Evolutionary conservation across 73 alveolate genomes (phyloP), one percentile per base, ranked within the genome.

Genomic region (Paramecium primaurelia): DNA sequence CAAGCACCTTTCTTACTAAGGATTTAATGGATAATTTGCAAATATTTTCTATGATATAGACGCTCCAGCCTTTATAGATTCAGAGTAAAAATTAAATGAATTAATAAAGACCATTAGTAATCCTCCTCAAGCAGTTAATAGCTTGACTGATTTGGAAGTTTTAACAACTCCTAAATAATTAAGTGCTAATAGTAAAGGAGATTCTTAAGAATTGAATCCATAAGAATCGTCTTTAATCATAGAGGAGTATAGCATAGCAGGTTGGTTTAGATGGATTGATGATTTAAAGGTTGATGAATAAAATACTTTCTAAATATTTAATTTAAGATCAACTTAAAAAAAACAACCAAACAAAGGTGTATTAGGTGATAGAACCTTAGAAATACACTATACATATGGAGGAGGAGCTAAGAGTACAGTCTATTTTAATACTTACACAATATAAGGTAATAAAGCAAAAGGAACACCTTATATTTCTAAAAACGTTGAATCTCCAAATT

Each of bases 241-340:
- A 10, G 91, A 80, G 30, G 91, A 80, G 58, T 80, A 80, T 47
- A 28, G 64, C 8, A 44, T 80, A 12, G 54, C 91, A 45, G 91
- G 91, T 3, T 80, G 91, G 91, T 80, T 80, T 22, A 80, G 91
- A 18, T 80, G 91, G 91, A 22, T 80, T n/a, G 91, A 80, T 44
- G 91, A 80, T 80, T 26, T 80, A 18, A 80, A 80, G 25, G 71
- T 80, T 22, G 91, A 80, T 22, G 71, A 42, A 20, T 59, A 2
- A 22, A 80, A 80, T 47, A 80, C 91, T 44, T 80, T 80, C 45
- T 80, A 80, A 80, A 20, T 80, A 47, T 80, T 80, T 26, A 80
- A 80, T 80, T 80, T 80, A 22, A 80, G 91, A 49, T 80, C 91
- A 12, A 80, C 91, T 7, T 3, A 45, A 18, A 18, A 80, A 80